phyloP scores from a whole-genome alignment of 352 stramenopile genomes.

The Phytopythium delawarense region DNA sequence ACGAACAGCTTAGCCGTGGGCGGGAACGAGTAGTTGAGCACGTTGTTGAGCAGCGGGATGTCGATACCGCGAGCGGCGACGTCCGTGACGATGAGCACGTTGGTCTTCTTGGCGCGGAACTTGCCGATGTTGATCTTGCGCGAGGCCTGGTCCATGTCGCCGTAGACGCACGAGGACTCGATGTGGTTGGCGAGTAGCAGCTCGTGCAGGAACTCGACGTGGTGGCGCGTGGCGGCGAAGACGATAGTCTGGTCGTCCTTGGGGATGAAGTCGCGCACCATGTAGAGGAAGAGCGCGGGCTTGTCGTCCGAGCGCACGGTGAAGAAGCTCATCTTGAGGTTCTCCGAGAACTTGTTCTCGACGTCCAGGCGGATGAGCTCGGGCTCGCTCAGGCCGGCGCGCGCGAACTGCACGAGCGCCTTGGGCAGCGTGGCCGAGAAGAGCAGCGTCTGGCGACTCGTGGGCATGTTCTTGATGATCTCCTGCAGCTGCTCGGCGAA shows the following conservation, averaged over 20 bases:
- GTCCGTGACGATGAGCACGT: constrained; percentile 93
- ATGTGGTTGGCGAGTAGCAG: constrained; percentile 83
- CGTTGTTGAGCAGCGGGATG: constrained; percentile 95
- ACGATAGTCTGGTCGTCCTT: constrained; percentile 95
- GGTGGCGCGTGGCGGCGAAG: constrained; percentile 97
- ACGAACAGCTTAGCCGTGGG: constrained; percentile 93
- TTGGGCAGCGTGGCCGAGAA: constrained; percentile 98
- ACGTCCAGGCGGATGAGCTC: constrained; percentile 97
- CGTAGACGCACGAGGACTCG: constrained; percentile 89
- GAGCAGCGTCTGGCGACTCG: constrained; percentile 86
- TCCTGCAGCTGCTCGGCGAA: constrained; percentile 97
- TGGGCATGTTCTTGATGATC: constrained; percentile 90
- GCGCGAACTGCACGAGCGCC: constrained; percentile 97
- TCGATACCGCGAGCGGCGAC: constrained; percentile 94
- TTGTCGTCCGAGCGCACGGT: constrained; percentile 95
- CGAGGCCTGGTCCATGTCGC: constrained; percentile 92
- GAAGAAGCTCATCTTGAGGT: constrained; percentile 97
- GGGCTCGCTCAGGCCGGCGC: constrained; percentile 95
- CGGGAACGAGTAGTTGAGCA: constrained; percentile 95
- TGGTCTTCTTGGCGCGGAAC: constrained; percentile 89
- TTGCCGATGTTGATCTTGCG: constrained; percentile 90
- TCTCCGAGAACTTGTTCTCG: constrained; percentile 97
- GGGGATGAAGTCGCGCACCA: constrained; percentile 94
- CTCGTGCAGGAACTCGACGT: constrained; percentile 98
- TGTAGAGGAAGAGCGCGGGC: constrained; percentile 94